A percentile compares a stretch with the other conserved stretches of the same genome.
phyloP scores from a whole-genome alignment of 1,139 yeast species.

The Kodamaea sp. region DNA sequence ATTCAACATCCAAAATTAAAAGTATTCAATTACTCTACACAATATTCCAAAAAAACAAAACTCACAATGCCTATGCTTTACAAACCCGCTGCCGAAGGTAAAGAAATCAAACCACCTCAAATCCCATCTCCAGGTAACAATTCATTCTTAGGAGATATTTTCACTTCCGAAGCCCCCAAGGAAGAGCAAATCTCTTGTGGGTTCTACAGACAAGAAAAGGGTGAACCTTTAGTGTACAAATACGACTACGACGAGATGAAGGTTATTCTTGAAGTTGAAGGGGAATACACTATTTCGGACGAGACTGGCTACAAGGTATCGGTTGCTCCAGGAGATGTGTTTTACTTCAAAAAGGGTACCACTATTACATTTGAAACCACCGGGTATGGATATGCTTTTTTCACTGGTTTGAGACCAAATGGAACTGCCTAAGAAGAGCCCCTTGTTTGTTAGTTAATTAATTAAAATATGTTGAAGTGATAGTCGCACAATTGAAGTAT shows the following conservation, averaged over 20 bases:
- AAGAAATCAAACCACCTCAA: constrained; percentile 55
- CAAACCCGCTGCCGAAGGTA: constrained; percentile 55
- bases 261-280: constrained; percentile 63
- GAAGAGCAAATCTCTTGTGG: constrained; percentile 65
- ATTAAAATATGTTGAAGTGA: no score
- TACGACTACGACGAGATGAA: constrained; percentile 74
- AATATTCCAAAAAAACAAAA: no score
- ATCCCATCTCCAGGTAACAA: constrained; percentile 61
- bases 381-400: constrained; percentile 63
- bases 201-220: constrained; percentile 66
- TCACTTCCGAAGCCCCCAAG: constrained; percentile 57
- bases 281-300: constrained; percentile 61
- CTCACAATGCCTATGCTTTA: constrained; percentile 63
- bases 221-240: constrained; percentile 64
- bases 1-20: no score
- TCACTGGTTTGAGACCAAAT: constrained; percentile 61
- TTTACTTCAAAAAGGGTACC: constrained; percentile 65
- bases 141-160: constrained; percentile 66
- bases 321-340: constrained; percentile 66
- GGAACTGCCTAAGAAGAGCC: constrained; percentile 28
- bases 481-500: no score
- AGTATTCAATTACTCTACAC: no score
- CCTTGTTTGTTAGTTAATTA: no score
- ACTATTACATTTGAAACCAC: constrained; percentile 67
- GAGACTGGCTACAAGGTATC: constrained; percentile 60